Base-by-base conservation (phyloP, 441 rosid species). In the Adansonia gregorii region DNA sequence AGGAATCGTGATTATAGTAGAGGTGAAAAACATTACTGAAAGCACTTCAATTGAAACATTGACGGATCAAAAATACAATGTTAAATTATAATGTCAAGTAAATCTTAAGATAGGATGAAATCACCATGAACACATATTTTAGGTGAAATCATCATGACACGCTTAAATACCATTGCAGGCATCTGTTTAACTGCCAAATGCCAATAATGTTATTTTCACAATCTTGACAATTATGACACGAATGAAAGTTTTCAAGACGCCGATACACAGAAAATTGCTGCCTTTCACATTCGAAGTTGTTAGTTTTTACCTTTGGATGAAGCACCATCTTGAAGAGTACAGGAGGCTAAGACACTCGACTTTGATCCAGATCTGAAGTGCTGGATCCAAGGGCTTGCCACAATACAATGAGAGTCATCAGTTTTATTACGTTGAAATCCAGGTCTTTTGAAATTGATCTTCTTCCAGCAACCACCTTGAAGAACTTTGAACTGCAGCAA, bases 351-450 rank as follows among this genome's bases (percentile, higher is more conserved):
- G 48, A 20, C 78, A 56, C 74, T 77, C 7, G 76, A 43, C 76
- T 73, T 84, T 19, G 83, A 58, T 43, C 73, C 79, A 72, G 87
- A 76, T 75, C 83, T 87, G 43, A 79, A 87, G 77, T 78, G 91
- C 72, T 83, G 86, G 73, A 89, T 85, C 93, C 94, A 91, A 8
- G 83, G 90, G 78, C 79, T 89, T 71, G 71, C 80, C 65, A 83
- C 35, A 45, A 82, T 12, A 55, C 49, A 78, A 60, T 12, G 76
- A 8, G 85, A 70, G 24, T 79, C 78, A 48, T 70, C 76, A 11
- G 54, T 60, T 71, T 48, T 71, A 63, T 77, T 80, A 73, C 8
- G 63, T 45, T 75, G 82, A 72, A 72, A 39, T 19, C 76, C 85
- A 46, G 88, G 78, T 68, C 84, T 87, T 76, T 67, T 81, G 68